Base-by-base conservation (phyloP, 2,329 filamentous ascomycete species). In the Stachybotrys elegans region DNA sequence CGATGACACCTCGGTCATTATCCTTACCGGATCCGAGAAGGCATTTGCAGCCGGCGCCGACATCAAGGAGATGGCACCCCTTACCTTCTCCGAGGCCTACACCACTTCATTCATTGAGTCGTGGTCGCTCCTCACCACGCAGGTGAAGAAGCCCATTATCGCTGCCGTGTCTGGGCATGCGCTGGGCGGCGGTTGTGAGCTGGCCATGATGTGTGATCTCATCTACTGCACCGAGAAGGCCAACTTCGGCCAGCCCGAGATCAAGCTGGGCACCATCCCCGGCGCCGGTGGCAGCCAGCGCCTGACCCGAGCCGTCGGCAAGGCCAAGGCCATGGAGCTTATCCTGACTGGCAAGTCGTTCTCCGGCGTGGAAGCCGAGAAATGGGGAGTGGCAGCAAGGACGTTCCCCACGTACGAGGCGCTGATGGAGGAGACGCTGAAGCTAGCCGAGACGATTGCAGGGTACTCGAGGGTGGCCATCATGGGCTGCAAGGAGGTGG, bases 11-110 rank as follows among this genome's bases (percentile, higher is more conserved):
- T 79, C 81, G 9, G 85, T 84, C 55, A 88, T 95, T 56, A 68
- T 98, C 47, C 75, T 98, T 46, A 96, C 93, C 1, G 93, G 93
- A 44, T 94, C 86, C 37, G 76, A 89, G 53, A 89, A 85, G 67
- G 91, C 92, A 34, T 98, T 96, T 61, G 92, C 92, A 22, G 92
- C 93, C 36, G 93, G 93, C 42, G 93, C 93, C 48, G 93, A 98
- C 68, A 98, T 98, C 73, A 97, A 97, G 69, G 93, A 98, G 70
- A 98, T 98, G 93, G 87, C 89, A 22, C 84, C 89, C 48, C 81
- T 96, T 31, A 91, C 84, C 44, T 98, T 98, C 70, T 80, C 87
- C 50, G 74, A 84, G 52, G 92, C 93, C 31, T 97, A 96, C 72
- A 86, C 81, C 39, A 81, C 74, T 54, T 88, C 94, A 61, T 98